phyloP scores from a whole-genome alignment of 768 basidiomycete genomes.

The Suillus spraguei region DNA sequence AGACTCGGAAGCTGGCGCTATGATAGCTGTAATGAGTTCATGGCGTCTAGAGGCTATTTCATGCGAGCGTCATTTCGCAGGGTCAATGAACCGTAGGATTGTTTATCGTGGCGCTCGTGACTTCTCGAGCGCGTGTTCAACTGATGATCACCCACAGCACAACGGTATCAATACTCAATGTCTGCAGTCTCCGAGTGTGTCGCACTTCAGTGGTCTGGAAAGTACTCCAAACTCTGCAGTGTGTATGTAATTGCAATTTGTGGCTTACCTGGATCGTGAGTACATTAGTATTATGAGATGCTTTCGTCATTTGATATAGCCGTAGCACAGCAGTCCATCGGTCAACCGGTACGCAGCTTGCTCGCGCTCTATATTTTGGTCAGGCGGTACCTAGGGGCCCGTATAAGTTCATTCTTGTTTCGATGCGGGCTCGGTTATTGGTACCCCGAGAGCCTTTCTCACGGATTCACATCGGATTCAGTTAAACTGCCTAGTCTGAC shows the following conservation, averaged over 20 bases:
- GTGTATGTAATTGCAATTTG: neutral
- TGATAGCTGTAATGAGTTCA: neutral
- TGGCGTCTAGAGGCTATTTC: neutral
- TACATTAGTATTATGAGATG: neutral
- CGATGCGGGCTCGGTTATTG: neutral
- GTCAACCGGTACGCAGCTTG: neutral
- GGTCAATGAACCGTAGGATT: neutral
- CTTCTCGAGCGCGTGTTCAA: neutral
- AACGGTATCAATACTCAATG: neutral
- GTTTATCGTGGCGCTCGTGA: neutral
- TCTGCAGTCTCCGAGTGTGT: neutral
- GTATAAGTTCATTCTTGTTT: neutral
- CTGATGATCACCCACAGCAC: neutral
- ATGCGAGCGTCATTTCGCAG: neutral
- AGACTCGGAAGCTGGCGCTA: neutral
- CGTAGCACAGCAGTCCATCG: neutral
- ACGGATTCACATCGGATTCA: neutral
- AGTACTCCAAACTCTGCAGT: neutral
- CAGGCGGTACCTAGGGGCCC: too few species aligned
- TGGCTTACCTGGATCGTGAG: neutral
- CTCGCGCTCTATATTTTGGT: neutral
- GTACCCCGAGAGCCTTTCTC: neutral
- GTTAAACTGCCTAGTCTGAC: neutral
- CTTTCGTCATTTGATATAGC: neutral
- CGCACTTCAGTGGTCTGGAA: neutral